phyloP scores from a whole-genome alignment of 1,284 basidiomycete genomes.

The Ceratobasidium sp. region DNA sequence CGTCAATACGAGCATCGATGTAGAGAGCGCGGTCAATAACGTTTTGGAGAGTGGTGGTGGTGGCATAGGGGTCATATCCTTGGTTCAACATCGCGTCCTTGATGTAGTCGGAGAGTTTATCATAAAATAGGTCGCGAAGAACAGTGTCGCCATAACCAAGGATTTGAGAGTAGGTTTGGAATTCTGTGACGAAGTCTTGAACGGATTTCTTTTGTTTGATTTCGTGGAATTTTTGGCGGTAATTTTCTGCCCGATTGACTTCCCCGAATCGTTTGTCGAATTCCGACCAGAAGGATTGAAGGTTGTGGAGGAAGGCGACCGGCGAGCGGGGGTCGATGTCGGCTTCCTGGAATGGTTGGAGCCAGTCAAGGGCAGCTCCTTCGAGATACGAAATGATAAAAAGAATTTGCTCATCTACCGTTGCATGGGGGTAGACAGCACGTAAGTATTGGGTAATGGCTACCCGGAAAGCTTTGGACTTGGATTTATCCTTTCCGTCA shows the following conservation, averaged over 20 bases:
- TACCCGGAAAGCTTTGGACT: no score
- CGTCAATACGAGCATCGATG: neutral
- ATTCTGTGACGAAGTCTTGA: neutral
- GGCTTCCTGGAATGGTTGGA: no score
- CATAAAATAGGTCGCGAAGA: conserved; percentile 4
- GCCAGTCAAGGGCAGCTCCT: no score
- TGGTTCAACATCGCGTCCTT: neutral
- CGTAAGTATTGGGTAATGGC: no score
- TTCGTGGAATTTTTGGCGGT: neutral
- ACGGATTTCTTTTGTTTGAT: conserved; percentile 7
- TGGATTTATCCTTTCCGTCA: no score
- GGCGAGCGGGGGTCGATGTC: no score
- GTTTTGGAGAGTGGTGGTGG: neutral
- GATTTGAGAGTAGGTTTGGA: neutral
- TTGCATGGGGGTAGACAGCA: no score
- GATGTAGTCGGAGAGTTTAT: neutral
- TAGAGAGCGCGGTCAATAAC: neutral
- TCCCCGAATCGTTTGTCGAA: neutral
- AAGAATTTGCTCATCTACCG: no score
- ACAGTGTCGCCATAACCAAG: neutral
- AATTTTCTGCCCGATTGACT: neutral
- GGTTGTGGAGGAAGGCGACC: neutral
- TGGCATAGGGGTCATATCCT: neutral
- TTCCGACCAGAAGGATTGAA: conserved; percentile 2
- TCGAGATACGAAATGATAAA: no score